phyloP scores from a whole-genome alignment of 805 yeast species.

The Lipomyces starkeyi region DNA sequence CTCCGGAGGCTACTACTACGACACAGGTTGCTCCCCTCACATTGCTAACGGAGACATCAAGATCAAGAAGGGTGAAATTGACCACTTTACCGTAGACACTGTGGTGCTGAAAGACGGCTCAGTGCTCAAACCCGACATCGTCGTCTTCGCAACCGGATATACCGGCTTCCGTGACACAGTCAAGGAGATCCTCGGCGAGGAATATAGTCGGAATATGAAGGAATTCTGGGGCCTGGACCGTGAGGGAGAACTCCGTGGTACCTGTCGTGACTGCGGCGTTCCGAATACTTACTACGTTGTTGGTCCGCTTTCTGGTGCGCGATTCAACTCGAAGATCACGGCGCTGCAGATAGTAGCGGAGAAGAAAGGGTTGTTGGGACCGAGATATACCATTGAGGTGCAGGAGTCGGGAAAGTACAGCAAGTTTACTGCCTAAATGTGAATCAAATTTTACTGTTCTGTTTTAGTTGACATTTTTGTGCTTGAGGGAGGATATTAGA shows the following conservation, averaged over 20 bases:
- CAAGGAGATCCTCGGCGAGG: slow-evolving; percentile 48
- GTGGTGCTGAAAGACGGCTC: slow-evolving; percentile 52
- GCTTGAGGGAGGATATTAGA: no score
- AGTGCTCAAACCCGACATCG: slow-evolving; percentile 47
- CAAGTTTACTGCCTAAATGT: no score
- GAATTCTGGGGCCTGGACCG: slow-evolving; percentile 53
- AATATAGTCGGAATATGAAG: slow-evolving; percentile 48
- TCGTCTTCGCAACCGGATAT: slow-evolving; percentile 56
- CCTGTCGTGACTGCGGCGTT: slow-evolving; percentile 52
- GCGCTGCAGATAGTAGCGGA: slow-evolving; percentile 53
- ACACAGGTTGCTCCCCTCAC: slow-evolving; percentile 53
- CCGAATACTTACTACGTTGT: slow-evolving; percentile 53
- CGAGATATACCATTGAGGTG: slow-evolving; percentile 36
- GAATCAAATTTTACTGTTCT: no score
- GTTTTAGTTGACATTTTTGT: no score
- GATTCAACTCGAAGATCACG: slow-evolving; percentile 50
- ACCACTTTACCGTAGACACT: slow-evolving; percentile 48
- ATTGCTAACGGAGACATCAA: slow-evolving; percentile 51
- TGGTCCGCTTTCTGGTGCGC: slow-evolving; percentile 51
- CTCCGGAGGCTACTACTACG: slow-evolving; percentile 57
- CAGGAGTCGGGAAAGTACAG: slow-evolving; percentile 23
- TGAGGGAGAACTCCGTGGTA: slow-evolving; percentile 52
- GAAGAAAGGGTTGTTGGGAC: slow-evolving; percentile 29
- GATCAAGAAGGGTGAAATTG: slow-evolving; percentile 49
- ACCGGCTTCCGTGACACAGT: slow-evolving; percentile 54